Evolutionary conservation across 1,284 basidiomycete genomes (phyloP), one percentile per base, ranked within the genome.

Genomic region (Cutaneotrichosporon spelunceum): DNA sequence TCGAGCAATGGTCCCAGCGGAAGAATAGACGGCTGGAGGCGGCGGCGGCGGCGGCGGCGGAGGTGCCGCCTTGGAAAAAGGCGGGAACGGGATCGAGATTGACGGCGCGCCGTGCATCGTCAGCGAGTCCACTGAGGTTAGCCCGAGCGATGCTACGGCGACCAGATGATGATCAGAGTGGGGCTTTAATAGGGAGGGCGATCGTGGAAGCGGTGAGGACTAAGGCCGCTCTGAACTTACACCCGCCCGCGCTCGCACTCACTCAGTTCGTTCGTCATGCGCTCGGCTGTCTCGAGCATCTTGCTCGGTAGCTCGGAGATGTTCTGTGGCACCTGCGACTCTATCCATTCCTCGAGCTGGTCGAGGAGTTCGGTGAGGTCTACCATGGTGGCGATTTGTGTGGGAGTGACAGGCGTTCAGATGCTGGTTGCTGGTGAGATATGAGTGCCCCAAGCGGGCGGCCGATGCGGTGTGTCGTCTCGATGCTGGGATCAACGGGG

Each of bases 281-380:
- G 66, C 62, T 79, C 76, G 45, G 77, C 70, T 1, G 74, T 76
- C 60, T 78, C 78, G 19, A 77, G 63, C 70, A 78, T 70, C 67
- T 73, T 69, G 47, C 66, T 66, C 9, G 78, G 76, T 21, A 79
- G 68, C 44, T 78, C 76, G 49, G 74, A 70, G 24, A 79, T 62
- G 64, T 79, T 76, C 26, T 62, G 50, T 5, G 78, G 76, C 33
- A 79, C 71, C 64, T 77, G 75, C 1, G 69, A 67, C 61, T 77
- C 72, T 42, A 78, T 67, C 74, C 77, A 77, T 57, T 75, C 70
- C 65, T 78, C 76, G 59, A 79, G 69, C 63, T 78, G 72, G 66
- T 77, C 75, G 52, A 78, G 72, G 56, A 79, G 63, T 2, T 66
- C 64, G 33, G 66, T 57, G 42, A 76, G 72, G 63, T 72, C 73